Evolutionary conservation across 2,329 filamentous ascomycete species (phyloP), one percentile per base, ranked within the genome.

Genomic region (Trichothecium roseum): DNA sequence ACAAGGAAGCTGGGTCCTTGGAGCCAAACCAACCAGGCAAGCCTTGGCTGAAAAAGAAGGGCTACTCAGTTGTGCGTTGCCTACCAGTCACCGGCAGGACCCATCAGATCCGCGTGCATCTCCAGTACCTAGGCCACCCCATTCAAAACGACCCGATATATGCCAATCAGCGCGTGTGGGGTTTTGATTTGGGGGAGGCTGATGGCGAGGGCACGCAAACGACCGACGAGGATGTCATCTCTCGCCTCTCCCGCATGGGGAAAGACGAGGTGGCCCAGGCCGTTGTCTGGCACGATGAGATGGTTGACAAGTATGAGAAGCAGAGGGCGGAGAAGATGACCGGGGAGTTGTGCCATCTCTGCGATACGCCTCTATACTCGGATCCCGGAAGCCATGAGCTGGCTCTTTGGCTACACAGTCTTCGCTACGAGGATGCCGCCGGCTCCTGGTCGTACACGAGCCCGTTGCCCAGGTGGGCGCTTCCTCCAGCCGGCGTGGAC

Each of bases 81-180:
- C 72, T 94, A 38, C 91, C 91, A 0, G 74, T 96, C 18, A 98
- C 91, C 0, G 91, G 91, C 1, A 76, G 91, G 34, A 98, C 91
- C 10, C 91, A 98, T 52, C 91, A 98, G 56, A 73, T 98, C 33
- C 78, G 91, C 24, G 91, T 98, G 14, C 91, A 98, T 51, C 69
- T 98, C 13, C 91, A 98, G 54, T 94, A 85, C 56, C 67, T 98
- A 4, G 91, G 91, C 2, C 84, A 96, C 53, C 91, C 91, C 2
- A 96, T 98, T 47, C 80, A 86, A 44, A 98, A 98, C 56, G 91
- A 98, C 53, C 91, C 91, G 7, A 96, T 98, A 48, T 98, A 98
- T 57, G 87, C 85, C 49, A 98, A 98, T 54, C 79, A 85, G 52
- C 78, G 79, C 38, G 91, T 98, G 9, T 98, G 94, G 68, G 91